Percentiles rank a stretch among this genome's conserved stretches.
These are phyloP conservation scores for Trypanosoma melophagium DNA, from an alignment of 208 protist genomes.

Conservation along the genomic window DNA sequence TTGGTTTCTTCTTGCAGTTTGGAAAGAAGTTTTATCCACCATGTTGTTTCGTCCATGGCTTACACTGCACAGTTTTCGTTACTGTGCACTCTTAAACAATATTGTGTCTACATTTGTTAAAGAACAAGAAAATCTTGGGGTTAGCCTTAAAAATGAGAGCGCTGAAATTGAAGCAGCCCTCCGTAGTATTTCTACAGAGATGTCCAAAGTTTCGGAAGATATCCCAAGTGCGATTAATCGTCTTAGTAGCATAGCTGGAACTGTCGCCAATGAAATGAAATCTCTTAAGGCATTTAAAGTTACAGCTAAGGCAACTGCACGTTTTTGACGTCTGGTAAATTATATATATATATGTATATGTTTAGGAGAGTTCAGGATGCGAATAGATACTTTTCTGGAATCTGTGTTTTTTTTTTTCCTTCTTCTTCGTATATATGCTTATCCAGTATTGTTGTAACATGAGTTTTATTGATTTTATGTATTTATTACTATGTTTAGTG, in stretches of 20 bases:
- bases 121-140: constrained; percentile 24
- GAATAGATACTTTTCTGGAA: background rate
- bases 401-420: background rate
- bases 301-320: background rate
- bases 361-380: background rate
- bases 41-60: constrained; percentile 60
- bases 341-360: background rate
- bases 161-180: constrained; percentile 29
- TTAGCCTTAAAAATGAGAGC: constrained; percentile 25
- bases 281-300: background rate
- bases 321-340: background rate
- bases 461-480: too few relatives aligned
- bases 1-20: constrained; percentile 65
- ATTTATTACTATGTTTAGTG: too few relatives aligned
- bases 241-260: constrained; percentile 11
- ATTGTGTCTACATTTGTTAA: constrained; percentile 33
- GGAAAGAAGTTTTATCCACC: constrained; percentile 60
- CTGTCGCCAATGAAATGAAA: constrained; percentile 9
- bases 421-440: too few relatives aligned
- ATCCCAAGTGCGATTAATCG: constrained; percentile 1
- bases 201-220: constrained; percentile 8
- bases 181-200: constrained; percentile 18
- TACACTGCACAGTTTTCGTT: constrained; percentile 34
- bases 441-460: too few relatives aligned
- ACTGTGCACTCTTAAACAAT: constrained; percentile 45